Conservation (phyloP, 495 filamentous ascomycete species). For the Penicillium egyptiacum region DNA sequence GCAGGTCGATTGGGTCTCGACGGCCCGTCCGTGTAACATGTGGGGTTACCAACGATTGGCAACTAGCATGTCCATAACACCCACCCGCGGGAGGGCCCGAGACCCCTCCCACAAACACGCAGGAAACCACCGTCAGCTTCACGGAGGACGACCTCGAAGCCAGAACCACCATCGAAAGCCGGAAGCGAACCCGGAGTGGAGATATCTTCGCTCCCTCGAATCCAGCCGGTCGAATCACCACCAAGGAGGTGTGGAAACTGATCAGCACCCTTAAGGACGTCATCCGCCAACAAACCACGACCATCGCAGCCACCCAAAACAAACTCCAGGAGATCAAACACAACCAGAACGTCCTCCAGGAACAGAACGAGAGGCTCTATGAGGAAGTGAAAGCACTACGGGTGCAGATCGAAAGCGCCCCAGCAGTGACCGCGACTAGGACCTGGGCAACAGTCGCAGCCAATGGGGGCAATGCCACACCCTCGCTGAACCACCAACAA, state of each 20-base stretch:
- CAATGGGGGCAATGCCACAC: no score
- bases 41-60: no score
- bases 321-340: slow-evolving; percentile 25
- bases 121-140: not conserved
- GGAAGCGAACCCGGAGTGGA: slow-evolving; percentile 15
- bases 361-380: slow-evolving; percentile 20
- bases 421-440: slow-evolving; percentile 8
- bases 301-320: slow-evolving; percentile 13
- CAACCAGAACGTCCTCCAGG: slow-evolving; percentile 18
- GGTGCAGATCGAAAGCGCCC: slow-evolving; percentile 8
- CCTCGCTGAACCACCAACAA: no score
- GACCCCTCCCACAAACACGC: no score
- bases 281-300: slow-evolving; percentile 18
- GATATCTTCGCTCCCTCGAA: slow-evolving; percentile 15
- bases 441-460: no score
- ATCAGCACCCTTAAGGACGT: slow-evolving; percentile 19
- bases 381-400: slow-evolving; percentile 20
- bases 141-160: not conserved
- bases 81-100: no score
- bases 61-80: no score
- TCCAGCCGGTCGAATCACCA: slow-evolving; percentile 21
- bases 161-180: not conserved
- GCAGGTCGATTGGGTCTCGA: no score
- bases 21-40: no score
- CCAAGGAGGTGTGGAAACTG: slow-evolving; percentile 23